Percentiles rank a stretch among this genome's conserved stretches.
Conservation (phyloP, 1,284 basidiomycete genomes). For the Testicularia cyperi region DNA sequence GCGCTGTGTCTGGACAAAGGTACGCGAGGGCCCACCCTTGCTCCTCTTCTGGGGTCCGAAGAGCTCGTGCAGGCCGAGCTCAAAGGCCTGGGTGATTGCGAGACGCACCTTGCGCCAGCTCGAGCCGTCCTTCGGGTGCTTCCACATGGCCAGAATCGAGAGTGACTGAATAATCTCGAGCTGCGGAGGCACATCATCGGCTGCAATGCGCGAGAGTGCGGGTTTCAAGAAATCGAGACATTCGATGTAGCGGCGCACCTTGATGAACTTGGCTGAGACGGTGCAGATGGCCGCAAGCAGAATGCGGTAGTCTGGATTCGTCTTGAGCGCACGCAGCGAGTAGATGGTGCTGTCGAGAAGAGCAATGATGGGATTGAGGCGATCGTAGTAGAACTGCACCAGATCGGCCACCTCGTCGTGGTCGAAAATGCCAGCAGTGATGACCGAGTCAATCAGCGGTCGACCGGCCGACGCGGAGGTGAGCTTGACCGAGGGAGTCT, state of each 20-base stretch:
- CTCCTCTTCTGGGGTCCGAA: conserved; percentile 33
- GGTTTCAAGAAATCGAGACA: conserved; percentile 65
- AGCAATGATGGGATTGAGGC: conserved; percentile 50
- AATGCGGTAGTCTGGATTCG: conserved; percentile 69
- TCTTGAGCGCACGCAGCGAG: conserved; percentile 68
- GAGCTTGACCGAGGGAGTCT: conserved; percentile 31
- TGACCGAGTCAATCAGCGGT: conserved; percentile 39
- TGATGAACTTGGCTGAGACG: conserved; percentile 82
- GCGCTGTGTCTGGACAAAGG: conserved; percentile 37
- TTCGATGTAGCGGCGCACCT: conserved; percentile 63
- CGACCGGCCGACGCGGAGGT: conserved; percentile 16
- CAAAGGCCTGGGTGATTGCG: conserved; percentile 59
- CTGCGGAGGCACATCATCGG: conserved; percentile 69
- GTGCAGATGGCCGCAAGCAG: conserved; percentile 78
- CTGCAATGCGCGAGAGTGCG: conserved; percentile 70
- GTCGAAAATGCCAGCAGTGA: conserved; percentile 28
- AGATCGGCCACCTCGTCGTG: conserved; percentile 33
- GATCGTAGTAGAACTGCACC: conserved; percentile 34
- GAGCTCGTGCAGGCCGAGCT: conserved; percentile 57
- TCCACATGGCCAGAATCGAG: conserved; percentile 82
- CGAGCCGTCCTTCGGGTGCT: conserved; percentile 63
- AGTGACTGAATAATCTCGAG: conserved; percentile 78
- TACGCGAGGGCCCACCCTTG: conserved; percentile 26
- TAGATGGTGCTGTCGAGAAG: conserved; percentile 60
- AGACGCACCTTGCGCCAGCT: conserved; percentile 60